phyloP scores from a whole-genome alignment of 2,329 filamentous ascomycete genomes.

The Colletotrichum eleusines region DNA sequence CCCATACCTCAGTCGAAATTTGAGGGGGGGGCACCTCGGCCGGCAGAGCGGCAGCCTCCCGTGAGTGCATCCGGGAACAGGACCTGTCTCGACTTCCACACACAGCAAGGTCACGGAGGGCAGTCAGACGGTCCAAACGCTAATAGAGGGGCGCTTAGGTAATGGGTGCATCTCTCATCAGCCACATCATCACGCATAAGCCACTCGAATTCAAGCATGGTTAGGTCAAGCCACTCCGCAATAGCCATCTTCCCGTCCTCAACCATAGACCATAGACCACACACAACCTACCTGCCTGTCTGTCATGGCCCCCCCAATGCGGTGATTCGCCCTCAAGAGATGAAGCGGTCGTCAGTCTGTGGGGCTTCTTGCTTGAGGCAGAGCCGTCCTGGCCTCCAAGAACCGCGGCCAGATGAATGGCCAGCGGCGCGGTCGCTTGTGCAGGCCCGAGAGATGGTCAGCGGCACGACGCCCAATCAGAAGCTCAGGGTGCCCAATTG shows the following conservation, averaged over 20 bases:
- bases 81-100: neutral
- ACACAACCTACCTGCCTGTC: neutral
- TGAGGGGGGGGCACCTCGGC: neutral
- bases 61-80: neutral
- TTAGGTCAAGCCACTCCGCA: neutral
- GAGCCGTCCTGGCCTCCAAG: constrained; percentile 15
- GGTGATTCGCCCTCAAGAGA: constrained; percentile 30
- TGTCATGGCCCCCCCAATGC: neutral
- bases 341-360: constrained; percentile 4
- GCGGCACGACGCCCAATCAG: constrained; percentile 42
- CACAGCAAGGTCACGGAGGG: neutral
- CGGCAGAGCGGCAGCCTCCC: neutral
- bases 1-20: too few species aligned
- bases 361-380: constrained; percentile 11
- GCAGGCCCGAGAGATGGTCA: constrained; percentile 40
- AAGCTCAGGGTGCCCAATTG: constrained; percentile 18
- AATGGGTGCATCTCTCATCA: neutral
- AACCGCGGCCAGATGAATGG: constrained; percentile 40
- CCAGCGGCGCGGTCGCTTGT: constrained; percentile 29
- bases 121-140: too few species aligned
- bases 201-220: neutral
- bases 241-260: neutral
- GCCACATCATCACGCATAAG: constrained; percentile 6
- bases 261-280: constrained; percentile 1
- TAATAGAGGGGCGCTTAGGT: neutral